Base-by-base conservation (phyloP, 768 basidiomycete species). In the Lactarius tabidus region DNA sequence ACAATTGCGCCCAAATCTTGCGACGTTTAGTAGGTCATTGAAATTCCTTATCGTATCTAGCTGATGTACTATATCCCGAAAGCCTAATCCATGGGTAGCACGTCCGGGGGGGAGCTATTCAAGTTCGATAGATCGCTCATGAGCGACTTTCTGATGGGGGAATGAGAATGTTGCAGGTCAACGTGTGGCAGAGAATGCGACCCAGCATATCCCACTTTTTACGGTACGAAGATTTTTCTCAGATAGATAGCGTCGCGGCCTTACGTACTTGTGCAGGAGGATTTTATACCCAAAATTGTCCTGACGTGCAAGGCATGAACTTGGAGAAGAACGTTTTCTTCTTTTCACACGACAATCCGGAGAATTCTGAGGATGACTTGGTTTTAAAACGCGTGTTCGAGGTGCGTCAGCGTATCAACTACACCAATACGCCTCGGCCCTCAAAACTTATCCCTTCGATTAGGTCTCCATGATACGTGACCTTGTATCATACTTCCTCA, bases 141-240 rank as follows among this genome's bases (percentile, higher is more conserved):
- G 90, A 92, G 68, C 82, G 90, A 15, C 76, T 92, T 10, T 80
- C 88, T 0, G 71, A 68, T 7, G 78, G 78, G 29, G 84, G 85
- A 9, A 71, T 89, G 35, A 74, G 80, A 0, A 90, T 91, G 89
- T 87, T 88, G 1, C 81, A 80, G 38, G 84, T 91, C 15, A 79
- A 87, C 69, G 82, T 89, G 1, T 91, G 91, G 71, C 77, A 90
- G 1, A 80, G 91, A 17, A 92, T 92, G 91, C 79, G 88, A 8
- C 90, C 90, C 0, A 70, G 73, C 5, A 90, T 92, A 48, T 86
- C 89, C 0, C 78, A 80, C 41, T 75, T 90, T 10, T 82, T 87
- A 66, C 74, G 86, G 86, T 83, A 63, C 18, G 74, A 60, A 26
- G 41, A 39, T 3, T 59, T 48, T 26, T 36, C 18, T 10, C 18